phyloP scores from a whole-genome alignment of 2,329 filamentous ascomycete species.

The Harringtonia aguacate region DNA sequence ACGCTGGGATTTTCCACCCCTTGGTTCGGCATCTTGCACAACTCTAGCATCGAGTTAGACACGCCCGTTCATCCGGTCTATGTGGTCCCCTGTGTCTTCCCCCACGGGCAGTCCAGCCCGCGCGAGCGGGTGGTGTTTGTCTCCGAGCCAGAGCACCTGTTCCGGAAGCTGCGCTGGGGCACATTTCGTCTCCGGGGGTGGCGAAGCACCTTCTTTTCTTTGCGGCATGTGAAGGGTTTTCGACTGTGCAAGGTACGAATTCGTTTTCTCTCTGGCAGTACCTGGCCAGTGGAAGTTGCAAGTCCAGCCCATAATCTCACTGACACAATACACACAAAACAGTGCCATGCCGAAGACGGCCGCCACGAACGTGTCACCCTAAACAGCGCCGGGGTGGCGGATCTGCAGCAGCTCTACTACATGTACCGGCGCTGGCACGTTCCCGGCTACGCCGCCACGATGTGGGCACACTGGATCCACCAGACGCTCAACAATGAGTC shows the following conservation, averaged over 20 bases:
- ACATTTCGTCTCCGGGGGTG: background rate
- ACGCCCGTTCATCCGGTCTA: conserved; percentile 49
- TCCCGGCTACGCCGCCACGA: too few species aligned
- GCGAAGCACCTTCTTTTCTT: background rate
- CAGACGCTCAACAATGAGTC: background rate
- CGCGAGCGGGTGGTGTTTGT: background rate
- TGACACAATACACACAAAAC: too few species aligned
- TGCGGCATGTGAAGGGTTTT: background rate
- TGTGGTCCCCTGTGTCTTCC: background rate
- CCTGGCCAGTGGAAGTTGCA: too few species aligned
- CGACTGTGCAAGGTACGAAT: background rate
- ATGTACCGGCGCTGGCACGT: too few species aligned
- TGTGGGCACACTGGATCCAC: too few species aligned
- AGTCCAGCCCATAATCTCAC: too few species aligned
- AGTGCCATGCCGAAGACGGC: background rate
- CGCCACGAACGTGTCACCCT: background rate
- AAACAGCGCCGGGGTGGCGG: background rate
- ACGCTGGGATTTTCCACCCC: too few species aligned
- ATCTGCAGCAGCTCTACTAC: background rate
- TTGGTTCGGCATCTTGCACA: too few species aligned
- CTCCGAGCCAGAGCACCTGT: background rate
- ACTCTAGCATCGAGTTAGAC: conserved; percentile 29
- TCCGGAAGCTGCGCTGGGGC: background rate
- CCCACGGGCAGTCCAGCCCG: background rate
- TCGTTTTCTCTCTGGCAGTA: too few species aligned